Conservation (phyloP, 2,329 filamentous ascomycete species). For the Neofusicoccum parvum region DNA sequence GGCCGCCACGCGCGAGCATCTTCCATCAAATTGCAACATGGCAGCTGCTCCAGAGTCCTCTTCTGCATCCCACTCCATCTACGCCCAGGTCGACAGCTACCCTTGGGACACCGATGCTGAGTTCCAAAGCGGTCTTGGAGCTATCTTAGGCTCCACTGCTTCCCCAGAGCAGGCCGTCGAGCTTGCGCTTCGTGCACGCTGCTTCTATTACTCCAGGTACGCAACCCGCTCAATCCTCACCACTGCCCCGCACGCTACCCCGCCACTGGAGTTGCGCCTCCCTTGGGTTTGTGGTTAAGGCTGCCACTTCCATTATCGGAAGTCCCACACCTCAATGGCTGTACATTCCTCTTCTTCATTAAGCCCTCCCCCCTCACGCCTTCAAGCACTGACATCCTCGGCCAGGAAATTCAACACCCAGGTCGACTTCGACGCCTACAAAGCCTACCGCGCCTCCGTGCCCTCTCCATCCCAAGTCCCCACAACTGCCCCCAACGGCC, state of each 20-base stretch:
- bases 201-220: conserved; percentile 65
- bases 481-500: conserved; percentile 3
- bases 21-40: neutral
- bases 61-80: conserved; percentile 34
- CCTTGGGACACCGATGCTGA: conserved; percentile 68
- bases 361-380: neutral
- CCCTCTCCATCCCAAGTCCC: neutral
- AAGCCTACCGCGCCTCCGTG: conserved; percentile 56
- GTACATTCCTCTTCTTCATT: too few relatives aligned
- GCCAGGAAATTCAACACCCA: conserved; percentile 47
- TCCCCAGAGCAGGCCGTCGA: conserved; percentile 55
- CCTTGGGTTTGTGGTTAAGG: too few relatives aligned
- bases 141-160: conserved; percentile 62
- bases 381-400: conserved; percentile 26
- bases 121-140: conserved; percentile 68
- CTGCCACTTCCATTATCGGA: too few relatives aligned
- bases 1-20: too few relatives aligned
- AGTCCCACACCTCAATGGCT: too few relatives aligned
- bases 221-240: neutral
- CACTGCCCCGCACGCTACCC: conserved; percentile 5
- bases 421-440: conserved; percentile 70
- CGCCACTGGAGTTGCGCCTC: neutral
- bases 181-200: conserved; percentile 66
- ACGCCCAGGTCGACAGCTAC: conserved; percentile 65
- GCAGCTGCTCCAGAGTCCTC: neutral